Evolutionary conservation across 495 filamentous ascomycete species (phyloP).

Genomic region (Lasiosphaeria ovina): DNA sequence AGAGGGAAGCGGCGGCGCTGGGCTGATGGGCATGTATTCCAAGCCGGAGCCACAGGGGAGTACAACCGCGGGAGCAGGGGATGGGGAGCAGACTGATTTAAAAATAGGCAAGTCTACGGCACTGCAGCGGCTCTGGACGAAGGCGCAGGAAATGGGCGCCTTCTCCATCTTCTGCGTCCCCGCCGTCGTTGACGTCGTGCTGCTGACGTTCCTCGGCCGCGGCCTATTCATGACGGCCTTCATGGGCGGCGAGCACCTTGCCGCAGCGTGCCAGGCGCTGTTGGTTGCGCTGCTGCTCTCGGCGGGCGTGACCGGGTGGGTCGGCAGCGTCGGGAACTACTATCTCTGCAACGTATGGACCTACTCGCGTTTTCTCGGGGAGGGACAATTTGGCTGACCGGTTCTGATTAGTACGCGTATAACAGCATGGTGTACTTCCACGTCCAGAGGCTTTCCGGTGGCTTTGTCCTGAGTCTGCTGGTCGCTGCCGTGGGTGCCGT

Average conservation of each 20-base stretch:
- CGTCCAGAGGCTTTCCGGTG: conserved; percentile 29
- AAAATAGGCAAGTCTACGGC: too few species aligned
- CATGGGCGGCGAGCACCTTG: conserved; percentile 23
- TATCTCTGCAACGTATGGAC: conserved; percentile 27
- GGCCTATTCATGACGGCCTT: conserved; percentile 32
- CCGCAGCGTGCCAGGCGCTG: conserved; percentile 23
- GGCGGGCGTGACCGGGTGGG: conserved; percentile 31
- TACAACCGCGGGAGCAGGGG: neutral
- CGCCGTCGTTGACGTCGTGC: conserved; percentile 26
- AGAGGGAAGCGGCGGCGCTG: conserved; percentile 1
- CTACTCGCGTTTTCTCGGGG: neutral
- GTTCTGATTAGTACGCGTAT: conserved; percentile 26
- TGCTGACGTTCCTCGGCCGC: conserved; percentile 27
- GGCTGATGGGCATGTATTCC: conserved; percentile 24
- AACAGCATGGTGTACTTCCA: conserved; percentile 34
- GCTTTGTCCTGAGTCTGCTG: conserved; percentile 23
- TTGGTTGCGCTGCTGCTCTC: conserved; percentile 27
- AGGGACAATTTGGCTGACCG: neutral
- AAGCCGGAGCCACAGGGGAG: conserved; percentile 20
- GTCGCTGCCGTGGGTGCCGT: conserved; percentile 19
- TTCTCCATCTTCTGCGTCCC: conserved; percentile 32
- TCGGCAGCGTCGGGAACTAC: conserved; percentile 33
- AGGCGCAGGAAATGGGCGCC: conserved; percentile 18
- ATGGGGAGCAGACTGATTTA: too few species aligned
- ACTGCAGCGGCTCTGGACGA: neutral